A percentile compares a stretch with the other conserved stretches of the same genome.
These are phyloP conservation scores for Calonectria pseudoreteaudii DNA, from an alignment of 2,329 filamentous ascomycete species.

Conservation along the genomic window DNA sequence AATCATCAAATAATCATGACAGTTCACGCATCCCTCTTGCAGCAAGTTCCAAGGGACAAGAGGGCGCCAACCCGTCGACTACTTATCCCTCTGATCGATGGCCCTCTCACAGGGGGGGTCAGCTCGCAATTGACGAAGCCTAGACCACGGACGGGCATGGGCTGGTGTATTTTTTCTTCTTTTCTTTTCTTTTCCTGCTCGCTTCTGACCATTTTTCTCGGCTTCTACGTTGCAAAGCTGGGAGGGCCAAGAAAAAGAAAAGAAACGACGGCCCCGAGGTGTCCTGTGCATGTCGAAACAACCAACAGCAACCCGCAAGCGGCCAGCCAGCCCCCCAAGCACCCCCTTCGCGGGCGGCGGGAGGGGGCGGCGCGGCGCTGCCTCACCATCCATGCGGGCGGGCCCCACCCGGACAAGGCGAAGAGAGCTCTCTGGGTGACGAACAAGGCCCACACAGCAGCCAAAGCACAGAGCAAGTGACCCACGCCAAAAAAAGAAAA, in stretches of 20 bases:
- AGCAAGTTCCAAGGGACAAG: not conserved
- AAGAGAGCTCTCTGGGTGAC: not conserved
- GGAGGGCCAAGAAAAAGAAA: not conserved
- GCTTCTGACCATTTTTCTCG: not conserved
- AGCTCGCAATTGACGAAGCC: not conserved
- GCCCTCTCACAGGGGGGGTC: conserved; percentile 2
- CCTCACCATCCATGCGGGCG: conserved; percentile 1
- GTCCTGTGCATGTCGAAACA: not conserved
- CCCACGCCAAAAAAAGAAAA: not conserved
- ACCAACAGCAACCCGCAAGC: not conserved
- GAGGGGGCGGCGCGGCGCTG: conserved; percentile 1
- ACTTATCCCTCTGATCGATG: conserved; percentile 12
- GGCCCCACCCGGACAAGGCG: conserved; percentile 1
- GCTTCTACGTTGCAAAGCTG: not conserved
- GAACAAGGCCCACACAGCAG: not conserved
- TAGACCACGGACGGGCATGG: not conserved
- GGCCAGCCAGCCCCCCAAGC: conserved; percentile 1
- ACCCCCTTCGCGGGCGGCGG: not conserved
- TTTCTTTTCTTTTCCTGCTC: not conserved
- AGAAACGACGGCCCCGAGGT: not conserved
- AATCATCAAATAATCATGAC: not conserved
- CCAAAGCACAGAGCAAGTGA: not conserved
- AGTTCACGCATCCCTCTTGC: not conserved
- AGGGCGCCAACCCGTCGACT: not conserved
- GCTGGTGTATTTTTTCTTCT: not conserved